Evolutionary conservation across 352 stramenopile species (phyloP).

Genomic region (Phytophthora boehmeriae): DNA sequence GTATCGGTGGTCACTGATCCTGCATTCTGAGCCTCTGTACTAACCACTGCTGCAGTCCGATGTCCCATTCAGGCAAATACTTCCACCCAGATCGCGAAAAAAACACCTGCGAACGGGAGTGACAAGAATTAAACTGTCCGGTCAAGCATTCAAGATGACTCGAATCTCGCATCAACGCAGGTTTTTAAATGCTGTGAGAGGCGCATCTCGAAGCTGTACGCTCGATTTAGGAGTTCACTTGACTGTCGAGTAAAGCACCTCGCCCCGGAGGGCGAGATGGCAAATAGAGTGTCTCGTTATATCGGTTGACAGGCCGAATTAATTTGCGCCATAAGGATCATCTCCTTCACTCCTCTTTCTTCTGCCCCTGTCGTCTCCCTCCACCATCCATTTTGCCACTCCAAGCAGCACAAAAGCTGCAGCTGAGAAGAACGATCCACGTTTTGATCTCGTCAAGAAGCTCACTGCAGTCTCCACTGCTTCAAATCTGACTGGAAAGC

Average conservation of each 20-base stretch:
- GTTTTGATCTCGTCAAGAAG: conserved; percentile 45
- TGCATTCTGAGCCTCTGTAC: conserved; percentile 60
- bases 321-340: conserved; percentile 32
- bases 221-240: conserved; percentile 61
- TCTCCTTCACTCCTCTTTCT: conserved; percentile 20
- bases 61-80: neutral
- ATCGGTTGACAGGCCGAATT: neutral
- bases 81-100: neutral
- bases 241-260: conserved; percentile 54
- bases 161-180: conserved; percentile 18
- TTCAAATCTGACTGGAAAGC: conserved; percentile 38
- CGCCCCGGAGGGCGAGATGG: conserved; percentile 15
- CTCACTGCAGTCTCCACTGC: conserved; percentile 38
- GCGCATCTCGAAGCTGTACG: conserved; percentile 64
- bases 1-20: conserved; percentile 24
- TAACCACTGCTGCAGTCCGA: conserved; percentile 22
- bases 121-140: conserved; percentile 1
- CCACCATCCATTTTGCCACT: neutral
- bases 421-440: conserved; percentile 28
- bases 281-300: neutral
- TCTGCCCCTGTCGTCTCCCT: neutral
- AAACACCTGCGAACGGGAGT: neutral
- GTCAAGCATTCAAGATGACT: conserved; percentile 3
- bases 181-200: conserved; percentile 54
- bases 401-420: conserved; percentile 30